Evolutionary conservation across 2,329 filamentous ascomycete genomes (phyloP).

Genomic region (Drechslerella coelobrocha): DNA sequence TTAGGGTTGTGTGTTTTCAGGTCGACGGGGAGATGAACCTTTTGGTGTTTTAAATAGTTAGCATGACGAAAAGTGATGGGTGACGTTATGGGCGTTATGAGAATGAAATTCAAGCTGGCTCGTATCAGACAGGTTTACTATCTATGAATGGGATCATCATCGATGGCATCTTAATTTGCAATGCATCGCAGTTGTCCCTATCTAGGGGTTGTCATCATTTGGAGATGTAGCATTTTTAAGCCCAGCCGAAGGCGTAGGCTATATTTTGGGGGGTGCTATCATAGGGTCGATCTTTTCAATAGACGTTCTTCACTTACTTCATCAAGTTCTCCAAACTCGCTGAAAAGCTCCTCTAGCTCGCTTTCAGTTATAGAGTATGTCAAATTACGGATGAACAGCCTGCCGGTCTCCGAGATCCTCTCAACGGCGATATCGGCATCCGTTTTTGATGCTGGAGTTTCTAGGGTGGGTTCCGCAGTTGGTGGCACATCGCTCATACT

Average conservation of each 20-base stretch:
- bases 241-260: not conserved
- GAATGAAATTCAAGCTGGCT: not conserved
- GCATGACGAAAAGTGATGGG: slow-evolving; percentile 53
- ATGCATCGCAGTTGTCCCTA: slow-evolving; percentile 85
- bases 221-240: too few species aligned
- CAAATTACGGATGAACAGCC: slow-evolving; percentile 88
- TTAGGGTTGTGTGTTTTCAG: slow-evolving; percentile 75
- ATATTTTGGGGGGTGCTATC: not conserved
- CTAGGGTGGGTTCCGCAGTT: slow-evolving; percentile 51
- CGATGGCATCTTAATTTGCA: slow-evolving; percentile 75
- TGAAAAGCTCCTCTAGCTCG: slow-evolving; percentile 76
- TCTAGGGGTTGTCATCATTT: slow-evolving; percentile 93
- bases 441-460: slow-evolving; percentile 57
- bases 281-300: slow-evolving; percentile 42
- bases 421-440: slow-evolving; percentile 61
- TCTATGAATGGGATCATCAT: slow-evolving; percentile 65
- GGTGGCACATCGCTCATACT: slow-evolving; percentile 51
- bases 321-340: slow-evolving; percentile 75
- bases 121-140: slow-evolving; percentile 94
- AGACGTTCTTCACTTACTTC: slow-evolving; percentile 72
- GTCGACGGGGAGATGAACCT: slow-evolving; percentile 87
- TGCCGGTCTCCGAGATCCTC: slow-evolving; percentile 73
- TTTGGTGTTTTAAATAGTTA: slow-evolving; percentile 58
- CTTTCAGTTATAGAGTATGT: slow-evolving; percentile 79
- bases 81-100: not conserved